Evolutionary conservation across 495 filamentous ascomycete genomes (phyloP).

Genomic region (Penicillium lividum): DNA sequence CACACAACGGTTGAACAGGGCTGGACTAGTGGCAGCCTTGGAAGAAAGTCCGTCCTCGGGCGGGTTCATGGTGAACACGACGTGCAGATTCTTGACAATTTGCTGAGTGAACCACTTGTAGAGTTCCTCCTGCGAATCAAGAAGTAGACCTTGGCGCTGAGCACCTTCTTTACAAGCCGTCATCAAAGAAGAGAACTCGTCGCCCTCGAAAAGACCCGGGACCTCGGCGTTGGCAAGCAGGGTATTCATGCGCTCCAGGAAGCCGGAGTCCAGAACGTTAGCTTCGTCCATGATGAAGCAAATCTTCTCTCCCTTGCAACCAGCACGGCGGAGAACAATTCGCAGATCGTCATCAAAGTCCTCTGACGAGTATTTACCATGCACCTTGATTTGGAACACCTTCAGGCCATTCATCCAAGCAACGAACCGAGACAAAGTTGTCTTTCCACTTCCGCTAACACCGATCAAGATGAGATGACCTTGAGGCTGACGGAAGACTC

Average conservation of each 20-base stretch:
- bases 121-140: constrained; percentile 96
- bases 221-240: constrained; percentile 97
- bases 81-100: constrained; percentile 97
- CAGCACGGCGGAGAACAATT: constrained; percentile 87
- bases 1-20: constrained; percentile 97
- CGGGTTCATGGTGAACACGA: constrained; percentile 99
- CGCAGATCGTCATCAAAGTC: constrained; percentile 98
- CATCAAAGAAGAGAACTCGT: constrained; percentile 95
- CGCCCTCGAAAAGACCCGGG: constrained; percentile 95
- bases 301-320: constrained; percentile 98
- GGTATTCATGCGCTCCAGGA: constrained; percentile 99
- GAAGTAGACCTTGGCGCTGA: constrained; percentile 88
- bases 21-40: constrained; percentile 95
- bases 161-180: constrained; percentile 98
- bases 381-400: constrained; percentile 99
- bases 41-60: constrained; percentile 92
- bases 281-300: constrained; percentile 99
- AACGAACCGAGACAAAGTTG: constrained; percentile 94
- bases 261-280: constrained; percentile 97
- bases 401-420: constrained; percentile 99
- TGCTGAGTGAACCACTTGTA: constrained; percentile 99
- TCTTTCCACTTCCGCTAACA: constrained; percentile 97
- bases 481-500: constrained; percentile 97
- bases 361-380: constrained; percentile 96
- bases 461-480: constrained; percentile 98